Conservation (phyloP, 345 rosid species). For the Barbarea vulgaris region DNA sequence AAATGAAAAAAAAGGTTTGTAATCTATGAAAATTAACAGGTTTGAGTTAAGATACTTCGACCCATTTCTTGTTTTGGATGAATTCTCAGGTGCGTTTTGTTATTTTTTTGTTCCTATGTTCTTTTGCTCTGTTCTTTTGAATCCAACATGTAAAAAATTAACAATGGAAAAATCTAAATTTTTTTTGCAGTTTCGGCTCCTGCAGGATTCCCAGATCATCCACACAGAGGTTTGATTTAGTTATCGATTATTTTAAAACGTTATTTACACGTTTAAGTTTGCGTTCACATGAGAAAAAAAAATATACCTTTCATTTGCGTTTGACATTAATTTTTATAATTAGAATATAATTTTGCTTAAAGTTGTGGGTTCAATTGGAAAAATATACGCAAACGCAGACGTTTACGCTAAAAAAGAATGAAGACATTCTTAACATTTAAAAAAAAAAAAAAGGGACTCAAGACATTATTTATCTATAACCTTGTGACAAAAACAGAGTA, state of each 20-base stretch:
- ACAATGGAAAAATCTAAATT: neutral
- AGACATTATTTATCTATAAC: neutral
- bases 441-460: neutral
- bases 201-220: constrained; percentile 95
- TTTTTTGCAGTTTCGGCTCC: constrained; percentile 66
- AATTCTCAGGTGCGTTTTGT: constrained; percentile 68
- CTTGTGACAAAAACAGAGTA: neutral
- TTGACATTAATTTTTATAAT: neutral
- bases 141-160: neutral
- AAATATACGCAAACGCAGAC: neutral
- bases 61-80: constrained; percentile 84
- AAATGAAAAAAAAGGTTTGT: neutral
- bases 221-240: constrained; percentile 68
- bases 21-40: constrained; percentile 42
- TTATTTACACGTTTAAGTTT: neutral
- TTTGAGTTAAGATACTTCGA: constrained; percentile 85
- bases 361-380: neutral
- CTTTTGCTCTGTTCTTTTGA: constrained; percentile 10
- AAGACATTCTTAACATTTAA: neutral
- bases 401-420: neutral
- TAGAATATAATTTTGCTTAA: neutral
- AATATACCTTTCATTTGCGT: neutral
- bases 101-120: constrained; percentile 7
- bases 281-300: neutral
- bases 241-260: neutral